Evolutionary conservation across 306 rosid genomes (phyloP), one percentile per base, ranked within the genome.

Genomic region (Rosa persica): DNA sequence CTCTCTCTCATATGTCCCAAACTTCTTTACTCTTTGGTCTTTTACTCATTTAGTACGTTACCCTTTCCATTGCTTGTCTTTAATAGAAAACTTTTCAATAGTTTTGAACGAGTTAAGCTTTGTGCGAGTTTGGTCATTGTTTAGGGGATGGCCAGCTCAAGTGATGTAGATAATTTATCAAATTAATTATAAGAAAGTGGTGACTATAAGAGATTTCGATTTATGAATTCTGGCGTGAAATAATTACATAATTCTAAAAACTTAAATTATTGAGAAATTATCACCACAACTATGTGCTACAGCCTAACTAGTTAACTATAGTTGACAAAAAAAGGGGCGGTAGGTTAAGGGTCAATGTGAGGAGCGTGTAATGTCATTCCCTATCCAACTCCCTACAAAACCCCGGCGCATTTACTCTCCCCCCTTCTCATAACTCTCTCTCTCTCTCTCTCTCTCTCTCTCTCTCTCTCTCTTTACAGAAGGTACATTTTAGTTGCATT

Each of bases 301-400:
- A 34, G 38, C 22, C 47, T 5, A 66, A 42, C 23, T 39, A 64
- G 23, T 66, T 66, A 67, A 19, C 49, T 4, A 20, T 67, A 39
- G 71, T 5, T 67, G 49, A 39, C 71, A 67, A 67, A 69, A 57
- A 30, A 36, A 30, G 3, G 42, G 42, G 22, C 10, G 69, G 79
- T 84, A 48, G 93, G 90, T 86, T 68, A 44, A 66, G 77, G 54
- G 93, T 91, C 90, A 81, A 84, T 85, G n/a, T 86, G 76, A 38
- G 85, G 80, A 86, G 90, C 87, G 79, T 81, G 51, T 44, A 73
- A n/a, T 15, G 54, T 70, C 67, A 78, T 39, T 36, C 5, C 52
- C 70, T 16, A n/a, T 47, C 49, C 38, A 19, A 58, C 77, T 49
- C 79, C 39, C 83, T 85, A 82, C 87, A 82, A 77, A 47, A 77